Evolutionary conservation across 2,329 filamentous ascomycete genomes (phyloP).

Genomic region (Diaporthe sp.): DNA sequence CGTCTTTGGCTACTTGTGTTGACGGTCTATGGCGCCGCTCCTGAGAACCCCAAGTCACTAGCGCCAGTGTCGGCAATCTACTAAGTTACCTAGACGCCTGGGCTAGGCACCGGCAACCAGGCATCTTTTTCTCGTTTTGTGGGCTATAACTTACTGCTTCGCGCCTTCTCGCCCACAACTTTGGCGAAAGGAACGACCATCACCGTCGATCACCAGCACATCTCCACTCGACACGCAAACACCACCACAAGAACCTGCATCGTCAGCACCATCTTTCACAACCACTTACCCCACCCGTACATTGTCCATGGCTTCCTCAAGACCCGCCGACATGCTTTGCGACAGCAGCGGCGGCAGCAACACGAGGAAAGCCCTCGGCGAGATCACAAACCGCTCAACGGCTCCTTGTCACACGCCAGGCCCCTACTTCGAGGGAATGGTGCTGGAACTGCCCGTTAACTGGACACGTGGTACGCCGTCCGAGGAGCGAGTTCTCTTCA

Average conservation of each 20-base stretch:
- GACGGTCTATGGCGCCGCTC: background rate
- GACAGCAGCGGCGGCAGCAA: background rate
- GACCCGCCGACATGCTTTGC: background rate
- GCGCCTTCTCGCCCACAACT: background rate
- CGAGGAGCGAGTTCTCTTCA: conserved; percentile 5
- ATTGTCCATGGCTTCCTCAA: background rate
- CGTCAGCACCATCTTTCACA: background rate
- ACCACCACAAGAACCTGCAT: conserved; percentile 3
- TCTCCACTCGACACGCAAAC: background rate
- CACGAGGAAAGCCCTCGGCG: background rate
- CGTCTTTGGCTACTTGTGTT: no score
- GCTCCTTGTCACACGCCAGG: background rate
- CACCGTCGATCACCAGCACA: background rate
- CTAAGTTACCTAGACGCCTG: background rate
- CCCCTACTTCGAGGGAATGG: conserved; percentile 1
- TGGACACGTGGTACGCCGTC: background rate
- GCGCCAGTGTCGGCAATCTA: background rate
- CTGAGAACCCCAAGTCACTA: background rate
- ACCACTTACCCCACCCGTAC: background rate
- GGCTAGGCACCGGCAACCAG: background rate
- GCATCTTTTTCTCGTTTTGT: background rate
- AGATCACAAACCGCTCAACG: background rate
- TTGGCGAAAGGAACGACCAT: background rate
- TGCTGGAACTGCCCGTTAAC: background rate
- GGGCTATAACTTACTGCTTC: background rate